These are phyloP conservation scores for Scutellaria baicalensis DNA, from an alignment of 257 asterid genomes.

Conservation along the genomic window DNA sequence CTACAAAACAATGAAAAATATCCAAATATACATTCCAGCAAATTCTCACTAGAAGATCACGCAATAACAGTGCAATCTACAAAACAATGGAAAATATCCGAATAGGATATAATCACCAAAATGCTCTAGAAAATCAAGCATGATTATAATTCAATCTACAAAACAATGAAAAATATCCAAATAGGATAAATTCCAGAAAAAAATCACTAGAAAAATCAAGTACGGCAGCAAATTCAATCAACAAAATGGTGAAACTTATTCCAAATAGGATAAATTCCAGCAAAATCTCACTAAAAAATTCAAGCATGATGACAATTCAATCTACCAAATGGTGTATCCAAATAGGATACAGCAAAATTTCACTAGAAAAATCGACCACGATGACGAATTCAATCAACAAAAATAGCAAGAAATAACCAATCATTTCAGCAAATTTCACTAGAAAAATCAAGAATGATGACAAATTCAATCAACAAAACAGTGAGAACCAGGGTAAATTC, in stretches of 20 bases:
- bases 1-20: not conserved
- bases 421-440: not conserved
- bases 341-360: not conserved
- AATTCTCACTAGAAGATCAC: too few relatives aligned
- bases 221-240: not conserved
- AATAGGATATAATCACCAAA: too few relatives aligned
- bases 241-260: not conserved
- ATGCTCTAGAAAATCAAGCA: too few relatives aligned
- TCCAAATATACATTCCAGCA: not conserved
- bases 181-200: not conserved
- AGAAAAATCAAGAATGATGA: not conserved
- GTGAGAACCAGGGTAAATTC: not conserved
- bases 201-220: not conserved
- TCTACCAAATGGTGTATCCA: not conserved
- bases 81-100: too few relatives aligned
- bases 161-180: not conserved
- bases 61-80: too few relatives aligned
- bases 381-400: not conserved
- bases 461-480: not conserved
- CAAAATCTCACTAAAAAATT: not conserved
- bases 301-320: not conserved
- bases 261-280: not conserved
- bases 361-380: not conserved
- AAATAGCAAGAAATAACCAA: not conserved
- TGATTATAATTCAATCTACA: not conserved